phyloP scores from a whole-genome alignment of 2,329 filamentous ascomycete species.

The Fusarium circinatum region DNA sequence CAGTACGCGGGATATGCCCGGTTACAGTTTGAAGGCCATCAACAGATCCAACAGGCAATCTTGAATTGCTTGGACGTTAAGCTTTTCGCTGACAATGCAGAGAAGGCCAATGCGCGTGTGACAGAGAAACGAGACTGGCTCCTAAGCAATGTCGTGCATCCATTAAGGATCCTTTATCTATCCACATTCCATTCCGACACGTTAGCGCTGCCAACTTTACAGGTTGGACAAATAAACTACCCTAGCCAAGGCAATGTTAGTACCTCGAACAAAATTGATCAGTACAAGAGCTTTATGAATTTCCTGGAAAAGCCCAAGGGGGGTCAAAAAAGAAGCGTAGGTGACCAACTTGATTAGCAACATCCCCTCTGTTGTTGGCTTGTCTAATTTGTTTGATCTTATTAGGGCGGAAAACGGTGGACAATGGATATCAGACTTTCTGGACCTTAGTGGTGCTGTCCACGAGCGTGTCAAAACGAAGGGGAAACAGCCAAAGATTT shows the following conservation, averaged over 20 bases:
- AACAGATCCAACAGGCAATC: no score
- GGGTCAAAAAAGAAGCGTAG: rapidly evolving
- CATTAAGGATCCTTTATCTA: no score
- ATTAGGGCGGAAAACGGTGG: no score
- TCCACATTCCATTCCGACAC: rapidly evolving
- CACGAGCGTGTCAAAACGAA: rapidly evolving
- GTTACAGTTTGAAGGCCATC: no score
- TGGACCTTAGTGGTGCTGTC: rapidly evolving
- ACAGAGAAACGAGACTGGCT: no score
- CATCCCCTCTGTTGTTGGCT: rapidly evolving
- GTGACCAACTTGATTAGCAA: rapidly evolving
- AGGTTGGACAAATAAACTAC: rapidly evolving
- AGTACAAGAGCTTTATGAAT: no score
- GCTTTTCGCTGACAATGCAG: rapidly evolving
- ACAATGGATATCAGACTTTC: not conserved
- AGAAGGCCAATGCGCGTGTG: no score
- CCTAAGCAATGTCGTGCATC: no score
- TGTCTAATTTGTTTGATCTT: no score
- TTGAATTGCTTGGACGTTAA: no score
- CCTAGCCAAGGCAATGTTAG: rapidly evolving
- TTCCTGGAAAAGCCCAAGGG: no score
- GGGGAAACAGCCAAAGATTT: not conserved
- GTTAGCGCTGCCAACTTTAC: rapidly evolving
- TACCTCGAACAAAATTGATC: rapidly evolving
- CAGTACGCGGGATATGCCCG: no score